Evolutionary conservation across 2,329 filamentous ascomycete species (phyloP).

Genomic region (Teratosphaeria nubilosa): DNA sequence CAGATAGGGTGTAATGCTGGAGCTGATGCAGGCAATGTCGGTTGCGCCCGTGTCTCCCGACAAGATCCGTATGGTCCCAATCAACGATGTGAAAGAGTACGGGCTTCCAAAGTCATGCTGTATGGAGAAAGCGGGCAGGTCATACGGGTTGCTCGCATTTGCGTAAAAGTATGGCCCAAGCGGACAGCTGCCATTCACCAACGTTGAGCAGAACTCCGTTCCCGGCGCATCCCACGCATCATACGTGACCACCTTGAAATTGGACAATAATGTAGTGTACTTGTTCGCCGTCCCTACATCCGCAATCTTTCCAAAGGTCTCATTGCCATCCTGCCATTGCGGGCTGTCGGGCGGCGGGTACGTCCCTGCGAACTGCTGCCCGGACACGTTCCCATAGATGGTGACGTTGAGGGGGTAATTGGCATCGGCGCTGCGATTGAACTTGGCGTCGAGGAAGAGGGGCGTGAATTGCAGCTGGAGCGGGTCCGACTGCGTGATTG

Average conservation of each 20-base stretch:
- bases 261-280: conserved; percentile 59
- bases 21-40: conserved; percentile 67
- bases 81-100: conserved; percentile 78
- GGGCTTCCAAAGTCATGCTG: conserved; percentile 66
- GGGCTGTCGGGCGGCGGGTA: conserved; percentile 51
- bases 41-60: conserved; percentile 58
- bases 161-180: conserved; percentile 60
- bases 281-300: conserved; percentile 48
- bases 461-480: conserved; percentile 72
- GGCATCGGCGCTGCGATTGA: conserved; percentile 47
- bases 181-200: conserved; percentile 58
- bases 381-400: conserved; percentile 85
- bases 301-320: conserved; percentile 67
- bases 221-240: conserved; percentile 49
- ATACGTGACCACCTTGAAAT: conserved; percentile 68
- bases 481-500: conserved; percentile 46
- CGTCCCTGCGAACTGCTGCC: conserved; percentile 47
- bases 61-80: conserved; percentile 60
- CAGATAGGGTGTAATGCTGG: conserved; percentile 75
- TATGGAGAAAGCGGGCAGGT: conserved; percentile 63
- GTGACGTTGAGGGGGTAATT: conserved; percentile 61
- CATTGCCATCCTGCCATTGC: conserved; percentile 51
- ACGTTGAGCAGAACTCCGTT: conserved; percentile 55
- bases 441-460: conserved; percentile 60
- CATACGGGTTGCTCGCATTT: conserved; percentile 42